phyloP scores from a whole-genome alignment of 129 eudicot species.

The Artemisia argyi region DNA sequence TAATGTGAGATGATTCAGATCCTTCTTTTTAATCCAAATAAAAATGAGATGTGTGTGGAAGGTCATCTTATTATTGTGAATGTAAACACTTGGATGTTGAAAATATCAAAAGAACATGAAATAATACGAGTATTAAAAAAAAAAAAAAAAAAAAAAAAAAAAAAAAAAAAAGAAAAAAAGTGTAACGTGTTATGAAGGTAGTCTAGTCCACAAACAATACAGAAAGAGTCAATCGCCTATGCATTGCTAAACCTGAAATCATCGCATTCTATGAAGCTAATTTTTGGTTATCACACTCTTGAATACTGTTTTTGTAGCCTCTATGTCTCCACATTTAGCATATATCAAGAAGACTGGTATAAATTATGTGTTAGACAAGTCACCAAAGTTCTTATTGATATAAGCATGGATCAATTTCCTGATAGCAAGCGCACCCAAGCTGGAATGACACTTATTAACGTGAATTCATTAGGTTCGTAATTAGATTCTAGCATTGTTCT shows the following conservation, averaged over 20 bases:
- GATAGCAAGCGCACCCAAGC: slow-evolving; percentile 48
- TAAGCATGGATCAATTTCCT: slow-evolving; percentile 46
- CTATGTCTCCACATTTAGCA: slow-evolving; percentile 56
- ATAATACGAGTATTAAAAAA: no score
- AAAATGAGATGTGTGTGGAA: no score
- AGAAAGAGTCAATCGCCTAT: background rate
- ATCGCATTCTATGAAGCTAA: slow-evolving; percentile 50
- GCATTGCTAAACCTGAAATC: slow-evolving; percentile 61
- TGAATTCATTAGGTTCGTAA: slow-evolving; percentile 39
- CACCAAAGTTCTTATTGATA: slow-evolving; percentile 25
- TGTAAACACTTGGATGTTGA: no score
- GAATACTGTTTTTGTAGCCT: slow-evolving; percentile 38
- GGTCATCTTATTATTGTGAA: no score
- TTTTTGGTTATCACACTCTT: slow-evolving; percentile 33
- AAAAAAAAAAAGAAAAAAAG: no score
- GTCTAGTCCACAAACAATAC: no score
- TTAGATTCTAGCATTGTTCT: slow-evolving; percentile 30
- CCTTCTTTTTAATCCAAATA: no score
- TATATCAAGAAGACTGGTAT: slow-evolving; percentile 48
- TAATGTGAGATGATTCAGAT: no score
- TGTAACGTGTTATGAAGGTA: no score
- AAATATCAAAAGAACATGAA: no score
- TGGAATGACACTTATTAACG: slow-evolving; percentile 42
- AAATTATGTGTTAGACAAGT: slow-evolving; percentile 38
- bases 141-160: no score